Evolutionary conservation across 345 rosid genomes (phyloP).

Genomic region (Hibiscus mutabilis): DNA sequence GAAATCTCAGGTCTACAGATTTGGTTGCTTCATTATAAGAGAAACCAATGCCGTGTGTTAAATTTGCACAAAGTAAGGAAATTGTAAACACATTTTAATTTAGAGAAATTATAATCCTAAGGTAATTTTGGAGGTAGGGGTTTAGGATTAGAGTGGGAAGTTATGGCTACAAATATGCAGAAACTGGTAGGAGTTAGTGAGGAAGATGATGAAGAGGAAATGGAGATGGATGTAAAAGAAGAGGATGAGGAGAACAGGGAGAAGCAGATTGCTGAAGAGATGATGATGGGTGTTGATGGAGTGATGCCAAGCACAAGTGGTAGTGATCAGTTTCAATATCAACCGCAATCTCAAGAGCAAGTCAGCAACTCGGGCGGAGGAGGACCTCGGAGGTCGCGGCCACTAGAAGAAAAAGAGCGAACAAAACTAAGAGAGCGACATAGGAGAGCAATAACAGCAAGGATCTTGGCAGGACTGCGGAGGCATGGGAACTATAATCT

Average conservation of each 20-base stretch:
- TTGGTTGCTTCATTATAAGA: slow-evolving; percentile 12
- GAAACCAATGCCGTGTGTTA: slow-evolving; percentile 1
- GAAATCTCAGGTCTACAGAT: not conserved
- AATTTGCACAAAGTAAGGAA: slow-evolving; percentile 1
- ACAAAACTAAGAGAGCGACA: slow-evolving; percentile 96
- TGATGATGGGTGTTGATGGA: slow-evolving; percentile 43
- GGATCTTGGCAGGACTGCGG: slow-evolving; percentile 89
- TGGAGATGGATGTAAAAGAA: slow-evolving; percentile 68
- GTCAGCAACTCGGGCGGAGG: slow-evolving; percentile 68
- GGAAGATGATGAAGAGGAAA: slow-evolving; percentile 89
- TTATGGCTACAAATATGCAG: slow-evolving; percentile 82
- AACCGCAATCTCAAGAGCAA: slow-evolving; percentile 68
- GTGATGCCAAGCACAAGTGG: slow-evolving; percentile 39
- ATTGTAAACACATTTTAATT: slow-evolving; percentile 20
- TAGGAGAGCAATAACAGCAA: slow-evolving; percentile 94
- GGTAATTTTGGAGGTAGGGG: slow-evolving; percentile 14
- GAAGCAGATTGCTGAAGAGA: slow-evolving; percentile 35
- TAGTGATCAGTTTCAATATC: slow-evolving; percentile 51
- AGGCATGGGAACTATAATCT: slow-evolving; percentile 98
- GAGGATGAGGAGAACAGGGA: slow-evolving; percentile 62
- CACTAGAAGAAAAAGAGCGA: slow-evolving; percentile 91
- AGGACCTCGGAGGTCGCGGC: slow-evolving; percentile 68
- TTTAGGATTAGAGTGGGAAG: slow-evolving; percentile 16
- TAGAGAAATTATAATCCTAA: slow-evolving; percentile 13
- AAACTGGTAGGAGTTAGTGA: slow-evolving; percentile 65